Base-by-base conservation (phyloP, 805 yeast species). In the Ogataea kodamae region DNA sequence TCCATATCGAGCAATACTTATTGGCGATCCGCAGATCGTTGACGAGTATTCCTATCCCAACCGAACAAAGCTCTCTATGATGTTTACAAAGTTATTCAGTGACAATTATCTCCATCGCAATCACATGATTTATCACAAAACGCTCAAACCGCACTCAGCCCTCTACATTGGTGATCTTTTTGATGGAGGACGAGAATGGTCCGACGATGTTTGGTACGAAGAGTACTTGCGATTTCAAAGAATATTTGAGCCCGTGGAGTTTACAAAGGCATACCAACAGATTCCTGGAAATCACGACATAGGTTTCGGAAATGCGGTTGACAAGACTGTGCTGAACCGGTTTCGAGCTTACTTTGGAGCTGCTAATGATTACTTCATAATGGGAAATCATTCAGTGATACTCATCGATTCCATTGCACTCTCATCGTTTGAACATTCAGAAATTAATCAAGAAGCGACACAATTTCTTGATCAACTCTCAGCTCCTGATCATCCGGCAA, bases 281-380 rank as follows among this genome's bases (percentile, higher is more conserved):
- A 40, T 59, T 2, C 96, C 96, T 0, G 98, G 97, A 1, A 92
- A 92, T 50, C 98, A 92, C 54, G 98, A 92, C 56, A 88, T 94
- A 44, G 98, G 98, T 0, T 89, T 81, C 60, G 95, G 90, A 18
- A 75, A 79, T 37, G 72, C 78, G 0, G 76, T 90, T 9, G 67
- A 77, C 5, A 64, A 66, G 9, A 55, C 65, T 1, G 77, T 83
- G 10, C 56, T 70, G 12, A 58, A 71, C 20, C 64, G 97, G 46
- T 92, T 89, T 58, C 60, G 70, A 13, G 59, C 75, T 1, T 71
- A 70, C 50, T 90, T 87, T 57, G 97, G 97, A 1, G 74, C 74
- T 25, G 63, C 92, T 1, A 72, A 78, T 25, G 62, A 61, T 9
- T 56, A 72, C 22, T 68, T 72, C n/a, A 46, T 80, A 2, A 70